Evolutionary conservation across 768 basidiomycete genomes (phyloP).

Genomic region (Suillus hirtellus): DNA sequence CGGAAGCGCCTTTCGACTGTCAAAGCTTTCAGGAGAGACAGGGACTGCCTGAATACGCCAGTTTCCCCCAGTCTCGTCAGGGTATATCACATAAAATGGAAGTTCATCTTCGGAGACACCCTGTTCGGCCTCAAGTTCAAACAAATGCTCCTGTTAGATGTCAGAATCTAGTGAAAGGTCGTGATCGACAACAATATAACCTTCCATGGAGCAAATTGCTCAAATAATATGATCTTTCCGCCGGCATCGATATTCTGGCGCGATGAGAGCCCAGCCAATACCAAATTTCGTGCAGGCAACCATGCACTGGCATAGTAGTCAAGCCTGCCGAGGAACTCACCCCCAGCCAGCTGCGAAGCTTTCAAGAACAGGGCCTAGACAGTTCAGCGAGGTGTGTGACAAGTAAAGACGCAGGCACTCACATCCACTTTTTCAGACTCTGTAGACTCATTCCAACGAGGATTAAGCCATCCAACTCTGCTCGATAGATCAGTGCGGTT

Average conservation of each 20-base stretch:
- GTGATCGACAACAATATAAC: conserved; percentile 36
- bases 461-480: conserved; percentile 84
- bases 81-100: conserved; percentile 86
- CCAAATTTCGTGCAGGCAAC: conserved; percentile 87
- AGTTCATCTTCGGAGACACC: conserved; percentile 45
- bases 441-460: conserved; percentile 85
- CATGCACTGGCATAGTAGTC: conserved; percentile 87
- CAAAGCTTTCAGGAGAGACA: conserved; percentile 77
- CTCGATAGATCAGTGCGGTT: conserved; percentile 81
- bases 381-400: conserved; percentile 11
- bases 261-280: conserved; percentile 57
- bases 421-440: conserved; percentile 74
- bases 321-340: conserved; percentile 79
- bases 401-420: conserved; percentile 30
- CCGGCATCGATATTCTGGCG: conserved; percentile 62
- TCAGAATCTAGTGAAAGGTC: conserved; percentile 2
- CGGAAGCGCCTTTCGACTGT: conserved; percentile 89
- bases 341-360: conserved; percentile 81
- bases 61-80: conserved; percentile 69
- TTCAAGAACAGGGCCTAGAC: conserved; percentile 67
- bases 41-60: conserved; percentile 97
- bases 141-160: conserved; percentile 77
- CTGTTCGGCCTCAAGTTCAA: conserved; percentile 74
- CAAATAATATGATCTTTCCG: conserved; percentile 79
- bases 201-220: conserved; percentile 88